phyloP scores from a whole-genome alignment of 495 filamentous ascomycete genomes.

The Talaromyces liani region DNA sequence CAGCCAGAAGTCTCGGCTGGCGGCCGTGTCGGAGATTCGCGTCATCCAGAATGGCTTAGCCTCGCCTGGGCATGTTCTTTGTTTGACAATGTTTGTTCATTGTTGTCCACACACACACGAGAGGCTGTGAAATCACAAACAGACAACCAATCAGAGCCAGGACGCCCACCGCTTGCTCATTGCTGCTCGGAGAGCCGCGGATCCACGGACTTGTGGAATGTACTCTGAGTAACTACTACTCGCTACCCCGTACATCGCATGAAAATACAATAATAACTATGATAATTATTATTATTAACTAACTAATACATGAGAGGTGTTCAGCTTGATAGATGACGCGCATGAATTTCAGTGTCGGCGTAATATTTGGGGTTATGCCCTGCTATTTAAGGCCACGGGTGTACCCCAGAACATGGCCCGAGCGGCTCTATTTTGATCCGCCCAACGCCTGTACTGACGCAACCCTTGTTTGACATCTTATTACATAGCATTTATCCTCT shows the following conservation, averaged over 20 bases:
- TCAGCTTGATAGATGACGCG: neutral
- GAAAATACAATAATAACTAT: neutral
- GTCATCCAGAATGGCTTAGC: neutral
- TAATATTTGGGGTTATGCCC: neutral
- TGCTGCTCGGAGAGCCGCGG: neutral
- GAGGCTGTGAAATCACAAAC: neutral
- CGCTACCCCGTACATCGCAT: no score
- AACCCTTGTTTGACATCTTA: no score
- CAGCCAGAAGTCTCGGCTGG: neutral
- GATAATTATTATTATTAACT: no score
- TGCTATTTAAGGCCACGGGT: neutral
- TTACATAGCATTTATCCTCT: no score
- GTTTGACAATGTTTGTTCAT: neutral
- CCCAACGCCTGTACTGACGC: neutral
- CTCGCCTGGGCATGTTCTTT: neutral
- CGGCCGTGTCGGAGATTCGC: neutral
- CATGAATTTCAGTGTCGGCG: neutral
- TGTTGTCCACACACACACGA: neutral
- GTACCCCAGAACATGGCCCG: neutral
- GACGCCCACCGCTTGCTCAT: neutral
- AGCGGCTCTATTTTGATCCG: neutral
- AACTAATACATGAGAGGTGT: neutral
- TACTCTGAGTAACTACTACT: no score
- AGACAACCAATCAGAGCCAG: neutral
- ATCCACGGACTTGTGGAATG: neutral